Evolutionary conservation across 2,329 filamentous ascomycete species (phyloP), one percentile per base, ranked within the genome.

Genomic region (Colletotrichum navitas): DNA sequence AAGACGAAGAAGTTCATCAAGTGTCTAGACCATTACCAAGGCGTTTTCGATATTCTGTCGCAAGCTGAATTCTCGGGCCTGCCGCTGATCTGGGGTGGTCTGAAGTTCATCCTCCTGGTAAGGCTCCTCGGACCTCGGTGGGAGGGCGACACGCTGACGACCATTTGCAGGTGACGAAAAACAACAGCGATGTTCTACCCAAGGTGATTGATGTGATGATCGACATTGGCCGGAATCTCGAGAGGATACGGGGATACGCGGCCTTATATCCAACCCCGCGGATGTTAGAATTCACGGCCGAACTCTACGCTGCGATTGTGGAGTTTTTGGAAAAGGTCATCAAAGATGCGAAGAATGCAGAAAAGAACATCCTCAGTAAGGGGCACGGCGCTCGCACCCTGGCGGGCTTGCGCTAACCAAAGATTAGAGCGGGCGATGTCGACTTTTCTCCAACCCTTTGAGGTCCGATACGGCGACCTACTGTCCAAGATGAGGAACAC

Each of bases 261-360:
- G 72, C 72, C 12, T 52, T 78, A 11, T 77, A 73, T 49, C 75
- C 76, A 2, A 78, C 75, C 2, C 68, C 71, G 1, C 63, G 76
- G n/a, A 78, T 78, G 74, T 63, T 77, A 12, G 74, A 78, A 55
- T 75, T 78, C n/a, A 74, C 74, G 8, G 71, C 74, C 39, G 73
- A 75, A 59, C 63, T 78, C 8, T 78, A 78, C 55, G 76, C 76
- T 1, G 76, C 76, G 1, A 74, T 78, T 1, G 64, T 76, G 55
- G 74, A 78, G 43, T 78, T 78, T 26, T 72, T 78, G 10, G 70
- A 74, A 10, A 71, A 74, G 58, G 76, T 66, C 2, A 74, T 77
- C 11, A 45, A 68, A 2, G 73, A 76, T n/a, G 73, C 74, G 24
- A 75, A 73, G 24, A 73, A 76, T 16, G 72, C 75, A 39, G 74